Evolutionary conservation across 164 flowering plant genomes (phyloP).

Genomic region (Vitis cinerea): DNA sequence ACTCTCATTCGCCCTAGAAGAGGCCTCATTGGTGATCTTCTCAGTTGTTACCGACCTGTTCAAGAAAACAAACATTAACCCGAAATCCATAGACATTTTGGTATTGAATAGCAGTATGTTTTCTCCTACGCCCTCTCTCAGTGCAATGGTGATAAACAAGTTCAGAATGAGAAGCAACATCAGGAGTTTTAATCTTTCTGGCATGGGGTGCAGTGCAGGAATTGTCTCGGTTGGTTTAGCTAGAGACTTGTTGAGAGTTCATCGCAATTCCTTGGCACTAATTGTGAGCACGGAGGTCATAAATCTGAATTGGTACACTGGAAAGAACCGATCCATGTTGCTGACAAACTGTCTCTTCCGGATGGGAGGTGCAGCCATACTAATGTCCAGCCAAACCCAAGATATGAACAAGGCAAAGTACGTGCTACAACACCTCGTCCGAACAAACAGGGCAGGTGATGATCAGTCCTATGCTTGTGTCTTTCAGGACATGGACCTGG

Average conservation of each 20-base stretch:
- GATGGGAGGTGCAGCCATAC: conserved; percentile 44
- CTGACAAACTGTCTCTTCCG: conserved; percentile 42
- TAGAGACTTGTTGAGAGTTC: conserved; percentile 26
- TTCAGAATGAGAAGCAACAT: conserved; percentile 33
- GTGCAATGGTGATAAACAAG: conserved; percentile 25
- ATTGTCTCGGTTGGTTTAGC: conserved; percentile 28
- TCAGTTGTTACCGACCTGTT: conserved; percentile 21
- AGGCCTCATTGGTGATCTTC: conserved; percentile 22
- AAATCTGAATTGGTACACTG: conserved; percentile 29
- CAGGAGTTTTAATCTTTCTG: conserved; percentile 37
- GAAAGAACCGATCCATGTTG: conserved; percentile 38
- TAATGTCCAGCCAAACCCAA: conserved; percentile 28
- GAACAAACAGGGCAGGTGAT: conserved; percentile 28
- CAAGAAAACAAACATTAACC: conserved; percentile 15
- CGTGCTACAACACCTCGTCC: conserved; percentile 29
- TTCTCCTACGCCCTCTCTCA: conserved; percentile 35
- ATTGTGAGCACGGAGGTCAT: conserved; percentile 39
- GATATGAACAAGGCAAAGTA: conserved; percentile 35
- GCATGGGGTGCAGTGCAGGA: conserved; percentile 52
- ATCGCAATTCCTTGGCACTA: conserved; percentile 25
- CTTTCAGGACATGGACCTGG: conserved; percentile 28
- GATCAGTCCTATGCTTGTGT: conserved; percentile 28
- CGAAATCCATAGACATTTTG: conserved; percentile 30
- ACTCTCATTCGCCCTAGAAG: conserved; percentile 4
- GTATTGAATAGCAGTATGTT: conserved; percentile 19